phyloP scores from a whole-genome alignment of 257 asterid genomes.

The Anisodus acutangulus region DNA sequence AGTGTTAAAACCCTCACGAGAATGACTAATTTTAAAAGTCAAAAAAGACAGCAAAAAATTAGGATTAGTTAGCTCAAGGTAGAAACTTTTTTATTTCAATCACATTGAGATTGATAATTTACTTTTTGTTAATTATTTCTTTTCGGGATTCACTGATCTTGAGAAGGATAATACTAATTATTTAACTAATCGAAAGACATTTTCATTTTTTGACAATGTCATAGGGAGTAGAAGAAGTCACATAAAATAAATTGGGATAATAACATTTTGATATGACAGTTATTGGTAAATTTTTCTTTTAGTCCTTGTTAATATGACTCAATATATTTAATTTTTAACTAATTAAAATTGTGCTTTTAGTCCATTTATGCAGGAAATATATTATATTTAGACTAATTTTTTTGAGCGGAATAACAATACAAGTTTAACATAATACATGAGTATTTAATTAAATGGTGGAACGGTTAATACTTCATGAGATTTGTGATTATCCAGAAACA shows the following conservation, averaged over 20 bases:
- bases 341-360: too few relatives aligned
- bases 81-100: background rate
- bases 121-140: slow-evolving; percentile 14
- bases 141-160: background rate
- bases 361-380: too few relatives aligned
- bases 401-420: too few relatives aligned
- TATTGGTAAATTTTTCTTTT: too few relatives aligned
- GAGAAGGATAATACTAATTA: background rate
- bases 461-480: too few relatives aligned
- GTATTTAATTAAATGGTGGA: too few relatives aligned
- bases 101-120: slow-evolving; percentile 18
- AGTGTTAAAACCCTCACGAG: background rate
- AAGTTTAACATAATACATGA: too few relatives aligned
- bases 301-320: too few relatives aligned
- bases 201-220: slow-evolving; percentile 3
- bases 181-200: background rate
- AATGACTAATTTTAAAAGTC: background rate
- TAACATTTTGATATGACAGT: too few relatives aligned
- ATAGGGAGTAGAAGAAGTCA: slow-evolving; percentile 11
- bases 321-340: too few relatives aligned
- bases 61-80: background rate
- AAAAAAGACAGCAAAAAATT: background rate
- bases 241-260: slow-evolving; percentile 10
- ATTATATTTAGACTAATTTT: too few relatives aligned
- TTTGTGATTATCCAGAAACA: too few relatives aligned